Conservation (phyloP, 371 early-diverging fungal genomes). For the Rhizopus arrhizus region DNA sequence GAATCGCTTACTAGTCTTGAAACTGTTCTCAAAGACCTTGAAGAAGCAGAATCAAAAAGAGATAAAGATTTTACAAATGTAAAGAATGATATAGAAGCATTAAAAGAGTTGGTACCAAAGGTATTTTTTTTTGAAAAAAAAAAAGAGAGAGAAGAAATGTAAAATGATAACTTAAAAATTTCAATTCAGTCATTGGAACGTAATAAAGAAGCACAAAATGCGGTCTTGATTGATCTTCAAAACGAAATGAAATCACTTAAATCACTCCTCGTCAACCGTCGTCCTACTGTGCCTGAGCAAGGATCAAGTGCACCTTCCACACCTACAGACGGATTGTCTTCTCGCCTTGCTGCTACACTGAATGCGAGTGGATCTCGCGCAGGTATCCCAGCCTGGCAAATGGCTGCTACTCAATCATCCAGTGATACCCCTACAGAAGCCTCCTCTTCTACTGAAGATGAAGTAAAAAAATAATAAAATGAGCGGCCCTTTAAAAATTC, state of each 20-base stretch:
- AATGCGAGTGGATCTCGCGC: constrained; percentile 28
- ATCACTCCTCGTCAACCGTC: constrained; percentile 80
- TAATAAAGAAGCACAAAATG: constrained; percentile 70
- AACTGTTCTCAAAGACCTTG: constrained; percentile 67
- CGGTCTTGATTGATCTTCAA: constrained; percentile 83
- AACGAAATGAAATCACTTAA: constrained; percentile 91
- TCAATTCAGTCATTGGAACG: constrained; percentile 70
- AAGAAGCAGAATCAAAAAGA: constrained; percentile 69
- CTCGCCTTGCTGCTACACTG: constrained; percentile 41
- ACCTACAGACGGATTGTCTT: constrained; percentile 37
- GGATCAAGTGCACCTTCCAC: constrained; percentile 36
- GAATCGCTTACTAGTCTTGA: constrained; percentile 70
- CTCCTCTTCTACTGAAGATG: constrained; percentile 3
- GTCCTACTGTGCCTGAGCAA: constrained; percentile 41
- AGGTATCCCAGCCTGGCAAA: constrained; percentile 82
- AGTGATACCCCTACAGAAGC: constrained; percentile 12
- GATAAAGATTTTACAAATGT: constrained; percentile 73
- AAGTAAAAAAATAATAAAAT: neutral
- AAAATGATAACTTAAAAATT: neutral
- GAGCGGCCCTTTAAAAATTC: neutral
- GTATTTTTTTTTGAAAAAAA: constrained; percentile 36
- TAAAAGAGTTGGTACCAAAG: constrained; percentile 79
- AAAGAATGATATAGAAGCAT: constrained; percentile 75
- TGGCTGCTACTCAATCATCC: constrained; percentile 46
- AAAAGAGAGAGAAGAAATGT: neutral